A percentile compares a stretch with the other conserved stretches of the same genome.
Evolutionary conservation across 371 early-diverging fungal species (phyloP).

Genomic region (Mortierella sp.): DNA sequence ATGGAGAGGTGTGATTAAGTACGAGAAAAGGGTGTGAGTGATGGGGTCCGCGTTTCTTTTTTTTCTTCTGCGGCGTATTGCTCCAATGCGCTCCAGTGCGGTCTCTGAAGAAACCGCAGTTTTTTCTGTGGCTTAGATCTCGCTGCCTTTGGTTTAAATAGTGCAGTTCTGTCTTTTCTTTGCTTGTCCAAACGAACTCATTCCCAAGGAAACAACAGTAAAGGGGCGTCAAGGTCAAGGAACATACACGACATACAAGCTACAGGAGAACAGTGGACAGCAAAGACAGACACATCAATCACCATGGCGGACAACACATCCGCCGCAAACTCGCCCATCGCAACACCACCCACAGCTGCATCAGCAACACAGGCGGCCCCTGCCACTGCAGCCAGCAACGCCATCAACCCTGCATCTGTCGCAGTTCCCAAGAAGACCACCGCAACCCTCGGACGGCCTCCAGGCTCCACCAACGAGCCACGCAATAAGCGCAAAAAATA

Average conservation of each 20-base stretch:
- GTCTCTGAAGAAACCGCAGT: constrained; percentile 29
- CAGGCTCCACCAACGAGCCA: constrained; percentile 56
- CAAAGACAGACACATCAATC: background rate
- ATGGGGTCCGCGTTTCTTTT: constrained; percentile 8
- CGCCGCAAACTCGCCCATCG: constrained; percentile 18
- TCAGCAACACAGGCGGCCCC: background rate
- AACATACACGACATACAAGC: background rate
- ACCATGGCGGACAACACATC: constrained; percentile 4
- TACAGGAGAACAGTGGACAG: background rate
- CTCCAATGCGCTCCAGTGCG: background rate
- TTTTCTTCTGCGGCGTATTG: constrained; percentile 18
- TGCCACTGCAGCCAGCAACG: background rate
- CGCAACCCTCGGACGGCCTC: constrained; percentile 50
- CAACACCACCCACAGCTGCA: background rate
- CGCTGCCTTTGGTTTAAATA: no score
- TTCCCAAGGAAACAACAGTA: background rate
- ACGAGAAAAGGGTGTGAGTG: background rate
- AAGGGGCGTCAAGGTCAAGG: background rate
- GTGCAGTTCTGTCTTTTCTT: background rate
- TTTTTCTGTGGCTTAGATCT: constrained; percentile 14
- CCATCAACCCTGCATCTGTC: constrained; percentile 2
- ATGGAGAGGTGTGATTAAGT: background rate
- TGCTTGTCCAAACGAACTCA: background rate
- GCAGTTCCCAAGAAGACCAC: constrained; percentile 25
- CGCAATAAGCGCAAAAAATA: constrained; percentile 54